These are phyloP conservation scores for Zoysia matrella DNA, from an alignment of 202 grass and related monocot genomes.

Conservation along the genomic window DNA sequence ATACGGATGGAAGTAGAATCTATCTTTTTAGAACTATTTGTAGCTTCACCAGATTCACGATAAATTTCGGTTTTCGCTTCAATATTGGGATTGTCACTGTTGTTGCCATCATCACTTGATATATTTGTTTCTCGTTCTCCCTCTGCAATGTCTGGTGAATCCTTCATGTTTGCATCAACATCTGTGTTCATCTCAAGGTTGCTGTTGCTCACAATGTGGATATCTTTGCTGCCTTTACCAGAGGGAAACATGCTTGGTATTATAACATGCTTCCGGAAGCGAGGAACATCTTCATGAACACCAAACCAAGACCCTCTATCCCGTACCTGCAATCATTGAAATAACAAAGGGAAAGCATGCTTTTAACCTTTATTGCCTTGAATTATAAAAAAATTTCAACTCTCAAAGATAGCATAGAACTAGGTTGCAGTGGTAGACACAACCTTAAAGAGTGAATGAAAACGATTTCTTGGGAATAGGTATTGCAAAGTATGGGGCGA, in stretches of 20 bases:
- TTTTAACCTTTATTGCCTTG: not conserved
- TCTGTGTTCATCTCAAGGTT: constrained; percentile 38
- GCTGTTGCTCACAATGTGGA: constrained; percentile 8
- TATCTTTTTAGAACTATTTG: constrained; percentile 36
- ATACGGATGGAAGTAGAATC: constrained; percentile 39
- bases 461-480: not conserved
- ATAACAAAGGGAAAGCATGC: constrained; percentile 19
- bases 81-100: not conserved
- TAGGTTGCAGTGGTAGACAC: not conserved
- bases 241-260: constrained; percentile 95
- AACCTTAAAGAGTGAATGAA: not conserved
- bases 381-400: constrained; percentile 26
- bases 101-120: constrained; percentile 2
- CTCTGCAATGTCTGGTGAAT: constrained; percentile 22
- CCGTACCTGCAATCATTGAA: constrained; percentile 63
- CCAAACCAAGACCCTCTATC: constrained; percentile 92
- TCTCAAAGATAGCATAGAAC: not conserved
- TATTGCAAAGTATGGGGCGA: not conserved
- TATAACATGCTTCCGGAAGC: constrained; percentile 71
- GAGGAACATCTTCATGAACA: constrained; percentile 77
- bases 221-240: constrained; percentile 63
- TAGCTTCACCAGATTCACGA: constrained; percentile 37
- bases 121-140: constrained; percentile 43
- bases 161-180: constrained; percentile 38
- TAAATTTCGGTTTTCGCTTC: constrained; percentile 34